Base-by-base conservation (phyloP, 495 filamentous ascomycete genomes). In the Aspergillus hancockii region DNA sequence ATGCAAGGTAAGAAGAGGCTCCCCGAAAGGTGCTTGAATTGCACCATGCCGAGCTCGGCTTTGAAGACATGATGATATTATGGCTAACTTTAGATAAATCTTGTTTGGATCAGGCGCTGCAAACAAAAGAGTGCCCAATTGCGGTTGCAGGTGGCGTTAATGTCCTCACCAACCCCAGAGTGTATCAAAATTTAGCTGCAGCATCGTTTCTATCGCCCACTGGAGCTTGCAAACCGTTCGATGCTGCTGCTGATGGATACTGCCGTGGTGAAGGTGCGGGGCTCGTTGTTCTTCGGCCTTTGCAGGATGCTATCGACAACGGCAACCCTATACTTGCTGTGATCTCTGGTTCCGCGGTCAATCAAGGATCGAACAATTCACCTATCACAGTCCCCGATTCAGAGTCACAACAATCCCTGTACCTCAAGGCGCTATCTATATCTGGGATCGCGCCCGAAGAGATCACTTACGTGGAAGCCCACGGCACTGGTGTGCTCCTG, bases 231-330 rank as follows among this genome's bases (percentile, higher is more conserved):
- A 87, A 87, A 28, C 77, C 87, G 0, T 90, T 89, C 59, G 86
- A 89, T 62, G 80, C 83, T 49, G 72, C 72, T 32, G 86, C 87
- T 10, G 79, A 88, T 63, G 88, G 88, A 0, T 91, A 90, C 70
- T 88, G 87, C 64, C 80, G 88, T 53, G 85, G 81, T 4, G 88
- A 91, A 58, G 82, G 77, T 19, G 82, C 79, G 28, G 87, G 81
- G 0, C 78, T 84, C 6, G 77, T 91, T 14, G 72, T 89, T 10
- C 71, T 90, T n/a, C 86, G 87, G 69, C 74, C 78, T 1, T 74
- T 89, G 0, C 72, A 81, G 4, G 79, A 83, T 65, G 88, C 88
- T 0, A 47, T 85, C 22, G 72, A 73, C 0, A 81, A 88, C 49
- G 79, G 82, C 4, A 86, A 90, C 61, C 69, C 75, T 32, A 78